Conservation (phyloP, 2,329 filamentous ascomycete species). For the Pestalotiopsis sp. region DNA sequence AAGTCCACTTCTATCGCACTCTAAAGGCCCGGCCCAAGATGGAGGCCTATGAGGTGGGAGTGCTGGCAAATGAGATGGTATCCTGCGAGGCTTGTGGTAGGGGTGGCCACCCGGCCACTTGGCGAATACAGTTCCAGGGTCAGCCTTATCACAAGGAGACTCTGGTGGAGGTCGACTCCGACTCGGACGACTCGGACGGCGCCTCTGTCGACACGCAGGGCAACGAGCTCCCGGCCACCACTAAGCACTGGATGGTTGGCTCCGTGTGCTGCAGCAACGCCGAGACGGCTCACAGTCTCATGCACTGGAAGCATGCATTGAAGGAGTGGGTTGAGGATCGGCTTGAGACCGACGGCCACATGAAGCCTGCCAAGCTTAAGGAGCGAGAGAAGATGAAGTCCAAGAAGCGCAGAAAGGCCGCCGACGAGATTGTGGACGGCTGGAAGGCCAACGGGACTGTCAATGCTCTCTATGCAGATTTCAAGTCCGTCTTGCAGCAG, state of each 20-base stretch:
- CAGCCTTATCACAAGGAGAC: constrained; percentile 67
- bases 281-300: constrained; percentile 69
- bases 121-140: constrained; percentile 63
- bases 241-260: constrained; percentile 44
- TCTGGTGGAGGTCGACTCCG: constrained; percentile 62
- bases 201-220: constrained; percentile 41
- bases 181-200: constrained; percentile 33
- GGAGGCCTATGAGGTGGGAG: constrained; percentile 47
- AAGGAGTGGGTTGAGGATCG: constrained; percentile 70
- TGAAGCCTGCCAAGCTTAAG: constrained; percentile 58
- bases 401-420: constrained; percentile 60
- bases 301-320: constrained; percentile 78
- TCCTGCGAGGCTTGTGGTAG: constrained; percentile 74
- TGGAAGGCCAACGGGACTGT: constrained; percentile 66
- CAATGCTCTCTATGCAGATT: constrained; percentile 64
- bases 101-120: constrained; percentile 68
- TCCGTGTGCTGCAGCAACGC: constrained; percentile 53
- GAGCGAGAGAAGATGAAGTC: constrained; percentile 63
- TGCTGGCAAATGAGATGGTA: constrained; percentile 39
- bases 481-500: constrained; percentile 62
- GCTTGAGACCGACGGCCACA: constrained; percentile 60
- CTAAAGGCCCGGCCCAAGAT: constrained; percentile 68
- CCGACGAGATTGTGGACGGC: constrained; percentile 63
- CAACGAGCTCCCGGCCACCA: constrained; percentile 35
- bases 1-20: constrained; percentile 63